Percentiles rank a stretch among this genome's conserved stretches.
Conservation (phyloP, 202 grass and related monocot species). For the Panicum virgatum region DNA sequence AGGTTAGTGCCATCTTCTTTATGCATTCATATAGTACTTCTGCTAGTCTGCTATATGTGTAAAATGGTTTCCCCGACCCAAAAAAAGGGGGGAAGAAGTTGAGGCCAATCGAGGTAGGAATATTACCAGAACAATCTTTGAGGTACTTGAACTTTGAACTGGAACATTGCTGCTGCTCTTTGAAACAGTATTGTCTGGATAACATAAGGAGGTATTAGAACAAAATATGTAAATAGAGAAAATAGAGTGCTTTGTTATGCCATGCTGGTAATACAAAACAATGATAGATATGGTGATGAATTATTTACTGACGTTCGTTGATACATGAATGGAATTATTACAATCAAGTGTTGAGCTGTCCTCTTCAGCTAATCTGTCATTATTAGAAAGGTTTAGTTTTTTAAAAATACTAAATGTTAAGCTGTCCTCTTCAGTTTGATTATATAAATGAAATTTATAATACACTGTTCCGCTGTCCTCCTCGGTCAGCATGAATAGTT, state of each 20-base stretch:
- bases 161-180: slow-evolving; percentile 32
- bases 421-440: slow-evolving; percentile 38
- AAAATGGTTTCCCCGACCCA: background rate
- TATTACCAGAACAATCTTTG: slow-evolving; percentile 58
- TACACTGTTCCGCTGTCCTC: slow-evolving; percentile 39
- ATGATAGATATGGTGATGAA: slow-evolving; percentile 19
- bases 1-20: slow-evolving; percentile 24
- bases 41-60: background rate
- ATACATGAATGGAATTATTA: slow-evolving; percentile 9
- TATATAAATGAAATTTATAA: slow-evolving; percentile 39
- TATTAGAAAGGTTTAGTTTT: background rate
- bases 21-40: background rate
- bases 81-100: background rate
- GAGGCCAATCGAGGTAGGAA: slow-evolving; percentile 11
- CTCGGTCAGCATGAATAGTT: slow-evolving; percentile 30
- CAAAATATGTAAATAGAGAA: slow-evolving; percentile 1
- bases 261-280: slow-evolving; percentile 9
- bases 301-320: slow-evolving; percentile 3
- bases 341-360: slow-evolving; percentile 26
- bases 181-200: slow-evolving; percentile 35
- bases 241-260: background rate
- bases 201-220: slow-evolving; percentile 27
- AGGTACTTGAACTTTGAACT: slow-evolving; percentile 37
- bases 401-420: slow-evolving; percentile 22
- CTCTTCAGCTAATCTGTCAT: slow-evolving; percentile 33